A percentile compares a stretch with the other conserved stretches of the same genome.
phyloP scores from a whole-genome alignment of 108 stramenopile species.

The Stephanodiscus triporus region DNA sequence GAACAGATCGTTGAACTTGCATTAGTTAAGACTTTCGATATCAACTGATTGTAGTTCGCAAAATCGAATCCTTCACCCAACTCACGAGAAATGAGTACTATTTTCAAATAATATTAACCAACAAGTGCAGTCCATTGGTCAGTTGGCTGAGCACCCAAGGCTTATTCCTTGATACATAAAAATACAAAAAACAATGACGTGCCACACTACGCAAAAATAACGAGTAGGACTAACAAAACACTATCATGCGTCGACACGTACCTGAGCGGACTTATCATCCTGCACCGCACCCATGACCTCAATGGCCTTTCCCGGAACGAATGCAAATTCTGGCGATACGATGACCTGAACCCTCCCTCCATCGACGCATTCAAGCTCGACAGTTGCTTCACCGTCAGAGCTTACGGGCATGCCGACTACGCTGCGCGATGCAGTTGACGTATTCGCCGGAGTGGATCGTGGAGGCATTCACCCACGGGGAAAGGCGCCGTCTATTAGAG shows the following conservation, averaged over 20 bases:
- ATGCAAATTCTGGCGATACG: constrained; percentile 16
- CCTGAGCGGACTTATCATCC: constrained; percentile 21
- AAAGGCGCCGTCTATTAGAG: constrained; percentile 67
- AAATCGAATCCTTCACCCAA: constrained; percentile 40
- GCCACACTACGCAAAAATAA: not conserved
- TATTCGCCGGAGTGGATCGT: constrained; percentile 64
- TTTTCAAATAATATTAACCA: not conserved
- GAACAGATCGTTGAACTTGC: constrained; percentile 36
- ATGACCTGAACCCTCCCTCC: constrained; percentile 24
- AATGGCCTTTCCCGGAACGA: constrained; percentile 16
- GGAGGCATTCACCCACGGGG: constrained; percentile 64
- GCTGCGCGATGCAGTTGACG: constrained; percentile 28
- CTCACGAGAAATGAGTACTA: constrained; percentile 32
- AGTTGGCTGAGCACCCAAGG: too few species aligned
- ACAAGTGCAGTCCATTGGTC: not conserved
- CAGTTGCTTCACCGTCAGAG: constrained; percentile 27
- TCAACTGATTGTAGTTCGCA: constrained; percentile 41
- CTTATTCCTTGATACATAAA: too few species aligned
- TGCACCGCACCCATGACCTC: constrained; percentile 36
- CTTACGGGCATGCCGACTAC: constrained; percentile 29
- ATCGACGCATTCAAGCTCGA: constrained; percentile 40
- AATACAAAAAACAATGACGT: not conserved
- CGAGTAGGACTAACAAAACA: too few species aligned
- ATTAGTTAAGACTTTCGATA: constrained; percentile 36
- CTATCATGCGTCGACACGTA: too few species aligned